Conservation (phyloP, 1,139 yeast genomes). For the Kodamaea arcana region DNA sequence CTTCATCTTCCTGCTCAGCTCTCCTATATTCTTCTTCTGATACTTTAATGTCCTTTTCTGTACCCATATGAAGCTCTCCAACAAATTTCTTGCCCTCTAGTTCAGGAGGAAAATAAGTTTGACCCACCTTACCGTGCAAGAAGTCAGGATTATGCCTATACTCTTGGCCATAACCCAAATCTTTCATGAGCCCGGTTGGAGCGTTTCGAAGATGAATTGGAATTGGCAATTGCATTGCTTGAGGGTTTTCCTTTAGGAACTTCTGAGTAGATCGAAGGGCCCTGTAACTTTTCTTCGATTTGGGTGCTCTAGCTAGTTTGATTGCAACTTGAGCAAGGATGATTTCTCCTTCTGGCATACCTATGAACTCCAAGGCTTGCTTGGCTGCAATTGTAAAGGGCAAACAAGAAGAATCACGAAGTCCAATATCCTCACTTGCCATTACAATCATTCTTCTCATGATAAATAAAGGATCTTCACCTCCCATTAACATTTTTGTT, state of each 20-base stretch:
- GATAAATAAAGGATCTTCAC: slow-evolving; percentile 92
- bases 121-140: slow-evolving; percentile 66
- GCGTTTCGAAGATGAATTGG: slow-evolving; percentile 89
- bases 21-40: slow-evolving; percentile 16
- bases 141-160: slow-evolving; percentile 87
- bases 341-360: slow-evolving; percentile 93
- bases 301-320: slow-evolving; percentile 78
- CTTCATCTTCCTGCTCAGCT: slow-evolving; percentile 21
- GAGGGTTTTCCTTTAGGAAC: slow-evolving; percentile 55
- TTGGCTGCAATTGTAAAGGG: slow-evolving; percentile 86
- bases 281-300: slow-evolving; percentile 79
- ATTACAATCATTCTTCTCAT: slow-evolving; percentile 89
- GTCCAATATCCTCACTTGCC: slow-evolving; percentile 87
- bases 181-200: slow-evolving; percentile 86
- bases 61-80: slow-evolving; percentile 38
- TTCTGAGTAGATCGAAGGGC: slow-evolving; percentile 68
- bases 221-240: slow-evolving; percentile 58
- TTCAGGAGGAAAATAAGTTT: slow-evolving; percentile 63
- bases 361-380: slow-evolving; percentile 87
- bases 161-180: slow-evolving; percentile 76
- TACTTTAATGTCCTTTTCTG: slow-evolving; percentile 24
- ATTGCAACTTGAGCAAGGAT: slow-evolving; percentile 90
- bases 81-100: slow-evolving; percentile 30
- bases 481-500: slow-evolving; percentile 83
- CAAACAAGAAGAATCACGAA: slow-evolving; percentile 74